These are phyloP conservation scores for Mallotus japonicus DNA, from an alignment of 441 rosid species.

Conservation along the genomic window DNA sequence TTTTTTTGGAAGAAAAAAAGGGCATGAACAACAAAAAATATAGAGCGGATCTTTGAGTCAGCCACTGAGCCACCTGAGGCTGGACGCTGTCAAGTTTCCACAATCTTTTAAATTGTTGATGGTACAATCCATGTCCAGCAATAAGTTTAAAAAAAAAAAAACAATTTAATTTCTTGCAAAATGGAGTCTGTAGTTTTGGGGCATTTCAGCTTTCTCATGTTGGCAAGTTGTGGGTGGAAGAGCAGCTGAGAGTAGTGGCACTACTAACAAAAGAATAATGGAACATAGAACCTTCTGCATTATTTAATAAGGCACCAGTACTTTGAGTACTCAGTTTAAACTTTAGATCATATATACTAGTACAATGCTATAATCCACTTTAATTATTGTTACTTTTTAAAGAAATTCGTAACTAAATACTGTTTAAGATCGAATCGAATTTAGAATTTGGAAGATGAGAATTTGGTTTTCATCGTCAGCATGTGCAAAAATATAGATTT, in stretches of 20 bases:
- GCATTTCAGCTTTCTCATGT: not conserved
- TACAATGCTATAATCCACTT: too few relatives aligned
- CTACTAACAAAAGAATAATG: slow-evolving; percentile 11
- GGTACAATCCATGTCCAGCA: slow-evolving; percentile 11
- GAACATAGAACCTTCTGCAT: slow-evolving; percentile 27
- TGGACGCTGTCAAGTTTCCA: slow-evolving; percentile 40
- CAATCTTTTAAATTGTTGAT: slow-evolving; percentile 24
- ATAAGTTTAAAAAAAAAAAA: not conserved
- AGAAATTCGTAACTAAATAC: too few relatives aligned
- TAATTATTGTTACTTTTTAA: too few relatives aligned
- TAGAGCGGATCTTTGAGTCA: slow-evolving; percentile 41
- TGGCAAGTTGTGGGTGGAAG: slow-evolving; percentile 27
- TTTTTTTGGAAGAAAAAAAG: not conserved
- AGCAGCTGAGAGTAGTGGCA: not conserved
- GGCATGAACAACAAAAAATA: not conserved
- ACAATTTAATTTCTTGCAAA: too few relatives aligned
- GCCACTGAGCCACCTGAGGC: slow-evolving; percentile 29
- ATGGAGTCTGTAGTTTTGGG: not conserved
- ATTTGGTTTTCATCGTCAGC: too few relatives aligned
- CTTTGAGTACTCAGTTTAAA: too few relatives aligned
- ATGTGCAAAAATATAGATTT: too few relatives aligned
- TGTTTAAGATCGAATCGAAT: too few relatives aligned
- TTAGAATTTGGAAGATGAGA: too few relatives aligned
- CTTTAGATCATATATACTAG: too few relatives aligned
- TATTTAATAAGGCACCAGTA: not conserved